Base-by-base conservation (phyloP, 2,329 filamentous ascomycete species). In the Knufia fluminis region DNA sequence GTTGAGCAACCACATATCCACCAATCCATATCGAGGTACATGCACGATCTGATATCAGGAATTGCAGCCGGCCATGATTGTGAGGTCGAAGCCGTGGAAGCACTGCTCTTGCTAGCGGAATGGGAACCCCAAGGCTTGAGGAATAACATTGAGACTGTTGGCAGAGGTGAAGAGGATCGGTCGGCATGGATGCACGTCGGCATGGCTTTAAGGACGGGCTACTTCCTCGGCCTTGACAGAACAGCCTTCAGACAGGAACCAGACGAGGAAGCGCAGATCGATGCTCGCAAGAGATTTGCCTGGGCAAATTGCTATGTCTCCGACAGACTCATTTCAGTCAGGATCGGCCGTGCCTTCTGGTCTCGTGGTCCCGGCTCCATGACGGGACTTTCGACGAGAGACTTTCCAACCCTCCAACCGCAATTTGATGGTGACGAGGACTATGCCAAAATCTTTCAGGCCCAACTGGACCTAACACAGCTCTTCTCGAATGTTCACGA, bases 171-270 rank as follows among this genome's bases (percentile, higher is more conserved):
- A 62, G 83, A 86, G 60, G 83, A 87, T 57, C 76, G 83, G 39
- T 82, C 83, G 24, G 82, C 82, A 0, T 87, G 83, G 83, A 86
- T 86, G 82, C 80, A 86, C 57, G 81, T 86, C 4, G 83, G 83
- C 1, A 74, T 83, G 17, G 83, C 83, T 2, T 66, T 87, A 4
- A 75, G 83, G 4, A 76, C 85, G 2, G 83, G 78, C 0, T 86
- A 86, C 61, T 83, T 83, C 45, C 76, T 86, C 14, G 79, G 79
- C 1, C 70, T 87, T 16, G 83, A 87, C 60, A 74, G 80, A 52
- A 85, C 82, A 17, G 80, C 80, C 0, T 81, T 86, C 57, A 72
- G 78, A 38, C 75, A 78, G 26, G 76, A 80, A 32, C 71, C 75
- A 38, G 74, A 76, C 9, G 73, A 73, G n/a, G 78, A 79, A 49